Base-by-base conservation (phyloP, 129 eudicot genomes). In the Solidago caesia region DNA sequence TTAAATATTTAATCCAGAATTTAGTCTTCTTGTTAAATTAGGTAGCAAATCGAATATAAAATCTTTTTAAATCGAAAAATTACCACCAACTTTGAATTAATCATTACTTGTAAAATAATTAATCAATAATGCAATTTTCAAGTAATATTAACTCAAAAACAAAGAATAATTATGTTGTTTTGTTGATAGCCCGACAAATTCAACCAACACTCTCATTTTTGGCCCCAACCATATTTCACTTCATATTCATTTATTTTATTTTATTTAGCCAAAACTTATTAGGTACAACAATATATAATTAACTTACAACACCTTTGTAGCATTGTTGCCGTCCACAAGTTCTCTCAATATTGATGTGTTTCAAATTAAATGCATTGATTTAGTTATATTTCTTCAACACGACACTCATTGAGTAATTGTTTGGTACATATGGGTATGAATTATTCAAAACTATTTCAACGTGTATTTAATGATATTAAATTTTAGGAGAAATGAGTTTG, bases 121-220 rank as follows among this genome's bases (percentile, higher is more conserved):
- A 26, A 49, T 8, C 63, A 51, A 71, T 78, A 25, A 71, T 61
- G 65, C 53, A 57, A 9, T 51, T 67, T 70, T 71, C 45, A 61
- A 77, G 72, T 63, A 71, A 64, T 64, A 52, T 78, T 71, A 71
- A 78, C 77, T 78, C 65, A 67, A 78, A 64, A 61, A 39, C 39
- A 33, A 33, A 33, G 39, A 60, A 64, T 71, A 78, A 78, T 71
- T 51, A 71, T 62, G 72, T 62, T 70, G 70, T 64, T 77, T 77
- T 70, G 63, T 63, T 70, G 44, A 77, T 63, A 43, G 57, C 66
- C 77, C 77, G 65, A 71, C 82, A 44, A 15, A 69, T 78, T 78
- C 72, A 64, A 59, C 64, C 41, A 69, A 60, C 69, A 41, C 52
- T 60, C 62, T 56, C 67, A 12, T n/a, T 62, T 66, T 57, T 76